phyloP scores from a whole-genome alignment of 495 filamentous ascomycete species.

The Tuber calosporum region DNA sequence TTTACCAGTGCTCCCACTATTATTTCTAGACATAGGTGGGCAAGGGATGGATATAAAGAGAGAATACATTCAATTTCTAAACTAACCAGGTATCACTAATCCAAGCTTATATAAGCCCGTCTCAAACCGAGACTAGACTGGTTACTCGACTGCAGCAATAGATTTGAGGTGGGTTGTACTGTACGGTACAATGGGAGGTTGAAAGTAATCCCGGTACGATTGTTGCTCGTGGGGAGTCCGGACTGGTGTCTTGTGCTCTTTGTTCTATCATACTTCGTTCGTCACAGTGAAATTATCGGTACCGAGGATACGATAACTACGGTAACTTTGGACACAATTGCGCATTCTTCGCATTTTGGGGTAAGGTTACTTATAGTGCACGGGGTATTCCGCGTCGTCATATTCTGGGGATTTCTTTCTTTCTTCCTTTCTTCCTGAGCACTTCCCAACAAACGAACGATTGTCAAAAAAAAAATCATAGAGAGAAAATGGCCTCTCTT shows the following conservation, averaged over 20 bases:
- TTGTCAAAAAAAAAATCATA: not conserved
- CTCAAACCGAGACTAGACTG: not conserved
- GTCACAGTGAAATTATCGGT: not conserved
- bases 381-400: not conserved
- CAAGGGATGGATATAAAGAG: too few species aligned
- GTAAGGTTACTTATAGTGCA: too few species aligned
- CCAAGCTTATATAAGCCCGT: too few species aligned
- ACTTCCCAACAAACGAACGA: not conserved
- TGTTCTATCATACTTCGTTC: not conserved
- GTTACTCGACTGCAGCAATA: too few species aligned
- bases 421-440: not conserved
- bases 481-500: slow-evolving; percentile 14
- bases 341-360: not conserved
- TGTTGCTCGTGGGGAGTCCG: too few species aligned
- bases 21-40: too few species aligned
- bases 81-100: too few species aligned
- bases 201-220: not conserved
- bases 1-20: too few species aligned
- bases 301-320: not conserved
- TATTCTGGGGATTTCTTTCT: not conserved
- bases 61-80: too few species aligned
- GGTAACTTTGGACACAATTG: not conserved
- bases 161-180: not conserved
- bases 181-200: not conserved
- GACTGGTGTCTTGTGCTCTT: not conserved